phyloP scores from a whole-genome alignment of 306 rosid species.

The Prosopis cineraria region DNA sequence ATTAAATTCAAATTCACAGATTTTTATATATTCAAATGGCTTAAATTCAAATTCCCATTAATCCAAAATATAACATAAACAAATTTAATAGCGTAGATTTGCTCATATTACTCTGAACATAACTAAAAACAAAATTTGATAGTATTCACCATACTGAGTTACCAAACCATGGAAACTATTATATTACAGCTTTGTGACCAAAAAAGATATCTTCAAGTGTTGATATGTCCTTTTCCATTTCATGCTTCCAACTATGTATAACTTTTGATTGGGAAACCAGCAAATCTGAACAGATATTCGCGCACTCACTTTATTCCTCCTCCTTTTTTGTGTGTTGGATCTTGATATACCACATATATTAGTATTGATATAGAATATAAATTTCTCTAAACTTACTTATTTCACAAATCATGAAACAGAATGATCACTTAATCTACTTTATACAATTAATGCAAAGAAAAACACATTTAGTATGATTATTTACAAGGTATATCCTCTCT shows the following conservation, averaged over 20 bases:
- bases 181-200: background rate
- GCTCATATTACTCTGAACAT: too few relatives aligned
- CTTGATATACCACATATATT: background rate
- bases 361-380: too few relatives aligned
- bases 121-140: too few relatives aligned
- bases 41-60: too few relatives aligned
- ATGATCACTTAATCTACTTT: background rate
- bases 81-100: too few relatives aligned
- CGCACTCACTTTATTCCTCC: background rate
- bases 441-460: background rate
- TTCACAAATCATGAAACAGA: background rate
- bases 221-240: background rate
- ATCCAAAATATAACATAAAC: too few relatives aligned
- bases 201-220: background rate
- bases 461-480: too few relatives aligned
- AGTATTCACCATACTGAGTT: background rate
- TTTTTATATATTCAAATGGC: too few relatives aligned
- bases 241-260: background rate
- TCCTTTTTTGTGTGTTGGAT: background rate
- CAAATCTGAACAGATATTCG: background rate
- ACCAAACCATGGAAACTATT: background rate
- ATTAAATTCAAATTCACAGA: too few relatives aligned
- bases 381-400: background rate
- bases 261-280: background rate
- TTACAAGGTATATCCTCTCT: too few relatives aligned